Percentiles rank a stretch among this genome's conserved stretches.
Conservation (phyloP, 345 rosid species). For the Cardamine resedifolia region DNA sequence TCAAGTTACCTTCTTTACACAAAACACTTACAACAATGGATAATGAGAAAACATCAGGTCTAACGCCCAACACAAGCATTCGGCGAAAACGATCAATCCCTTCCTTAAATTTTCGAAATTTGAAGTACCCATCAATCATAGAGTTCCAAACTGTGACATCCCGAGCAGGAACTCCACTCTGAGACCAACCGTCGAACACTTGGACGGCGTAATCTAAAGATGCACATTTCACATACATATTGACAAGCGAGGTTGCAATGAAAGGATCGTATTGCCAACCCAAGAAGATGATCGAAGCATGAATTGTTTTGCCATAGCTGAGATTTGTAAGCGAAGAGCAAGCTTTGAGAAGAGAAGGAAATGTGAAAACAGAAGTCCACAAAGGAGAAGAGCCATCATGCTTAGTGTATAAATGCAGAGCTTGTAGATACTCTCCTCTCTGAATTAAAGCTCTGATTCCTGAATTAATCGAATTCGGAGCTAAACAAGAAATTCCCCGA, state of each 20-base stretch:
- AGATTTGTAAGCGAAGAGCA: constrained; percentile 50
- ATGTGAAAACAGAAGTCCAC: constrained; percentile 47
- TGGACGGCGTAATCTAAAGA: constrained; percentile 52
- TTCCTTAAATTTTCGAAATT: constrained; percentile 42
- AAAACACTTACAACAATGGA: constrained; percentile 51
- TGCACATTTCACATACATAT: constrained; percentile 65
- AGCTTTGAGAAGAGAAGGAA: constrained; percentile 71
- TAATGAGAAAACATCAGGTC: constrained; percentile 70
- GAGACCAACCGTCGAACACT: constrained; percentile 64
- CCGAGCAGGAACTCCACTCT: constrained; percentile 24
- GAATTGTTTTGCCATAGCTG: constrained; percentile 53
- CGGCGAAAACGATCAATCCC: constrained; percentile 52
- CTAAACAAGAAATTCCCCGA: constrained; percentile 39
- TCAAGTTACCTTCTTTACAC: constrained; percentile 40
- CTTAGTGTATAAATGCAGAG: constrained; percentile 50
- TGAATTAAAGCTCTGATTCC: constrained; percentile 49
- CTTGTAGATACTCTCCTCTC: constrained; percentile 45
- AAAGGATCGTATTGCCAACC: constrained; percentile 55
- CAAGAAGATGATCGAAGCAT: constrained; percentile 46
- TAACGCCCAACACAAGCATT: constrained; percentile 54
- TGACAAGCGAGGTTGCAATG: constrained; percentile 61
- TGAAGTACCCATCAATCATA: constrained; percentile 57
- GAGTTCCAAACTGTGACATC: constrained; percentile 81
- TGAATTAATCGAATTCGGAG: constrained; percentile 35
- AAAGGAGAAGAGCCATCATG: constrained; percentile 37